Evolutionary conservation across 371 early-diverging fungal species (phyloP), one percentile per base, ranked within the genome.

Genomic region (Dichotomocladium elegans): DNA sequence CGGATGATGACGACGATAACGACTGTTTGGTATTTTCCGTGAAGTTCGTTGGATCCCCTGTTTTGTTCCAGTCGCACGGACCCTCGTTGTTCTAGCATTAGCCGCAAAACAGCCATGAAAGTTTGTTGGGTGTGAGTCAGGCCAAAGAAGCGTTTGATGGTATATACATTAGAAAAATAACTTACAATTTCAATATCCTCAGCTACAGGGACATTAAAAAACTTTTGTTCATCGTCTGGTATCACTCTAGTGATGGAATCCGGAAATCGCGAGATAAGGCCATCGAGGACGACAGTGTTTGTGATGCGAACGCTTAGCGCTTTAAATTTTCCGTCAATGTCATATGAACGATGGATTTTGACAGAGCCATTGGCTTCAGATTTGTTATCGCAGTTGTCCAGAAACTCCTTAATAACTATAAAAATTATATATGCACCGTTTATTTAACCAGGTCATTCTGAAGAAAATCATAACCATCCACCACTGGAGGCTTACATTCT

Each of bases 281-380:
- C n/a, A n/a, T n/a, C n/a, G n/a, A n/a, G n/a, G n/a, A n/a, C n/a
- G n/a, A n/a, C n/a, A n/a, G n/a, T n/a, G n/a, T n/a, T n/a, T n/a
- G n/a, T n/a, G n/a, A n/a, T n/a, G n/a, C n/a, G n/a, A n/a, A n/a
- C n/a, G n/a, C n/a, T n/a, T n/a, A n/a, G n/a, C 3, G 37, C 72
- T 43, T 71, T 71, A 45, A 68, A 71, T 0, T 22, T 10, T 10
- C 41, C 29, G 2, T 61, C 72, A 41, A 71, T 52, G 21, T 64
- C 58, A n/a, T 62, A 67, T n/a, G 63, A 58, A 30, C 65, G 62
- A 19, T 61, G 46, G 5, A 71, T 51, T 35, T 67, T 58, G 12
- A 71, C 21, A 11, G n/a, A n/a, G 37, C 37, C 21, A 17, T 37
- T 37, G 37, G 37, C 10, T 14, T 21, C 15, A 21, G 37, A n/a